Percentiles rank a stretch among this genome's conserved stretches.
phyloP scores from a whole-genome alignment of 352 stramenopile genomes.

The Saprolegnia diclina region DNA sequence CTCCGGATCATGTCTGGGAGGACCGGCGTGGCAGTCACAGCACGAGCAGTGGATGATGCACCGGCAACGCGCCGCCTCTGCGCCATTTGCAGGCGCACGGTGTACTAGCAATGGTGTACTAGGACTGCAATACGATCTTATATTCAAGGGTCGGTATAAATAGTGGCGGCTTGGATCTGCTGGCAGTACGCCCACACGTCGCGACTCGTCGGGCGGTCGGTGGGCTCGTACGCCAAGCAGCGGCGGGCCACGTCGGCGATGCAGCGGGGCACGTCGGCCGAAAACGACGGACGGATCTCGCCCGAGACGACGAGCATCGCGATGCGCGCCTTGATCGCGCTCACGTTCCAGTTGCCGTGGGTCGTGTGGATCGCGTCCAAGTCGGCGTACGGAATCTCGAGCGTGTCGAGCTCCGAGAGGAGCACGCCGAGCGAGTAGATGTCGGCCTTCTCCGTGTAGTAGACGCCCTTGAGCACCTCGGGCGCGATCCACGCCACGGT shows the following conservation, averaged over 20 bases:
- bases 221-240: background rate
- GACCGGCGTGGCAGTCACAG: too few relatives aligned
- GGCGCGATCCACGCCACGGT: conserved; percentile 21
- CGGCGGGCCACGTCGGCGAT: background rate
- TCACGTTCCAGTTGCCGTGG: background rate
- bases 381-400: conserved; percentile 9
- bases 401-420: conserved; percentile 16
- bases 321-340: background rate
- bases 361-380: background rate
- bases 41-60: too few relatives aligned
- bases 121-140: too few relatives aligned
- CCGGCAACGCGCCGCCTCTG: too few relatives aligned
- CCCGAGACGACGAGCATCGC: conserved; percentile 19
- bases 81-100: too few relatives aligned
- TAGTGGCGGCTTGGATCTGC: background rate
- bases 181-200: background rate
- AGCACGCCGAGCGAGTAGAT: conserved; percentile 22
- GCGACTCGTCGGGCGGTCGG: background rate
- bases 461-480: conserved; percentile 22
- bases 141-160: background rate
- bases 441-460: conserved; percentile 25
- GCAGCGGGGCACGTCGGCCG: background rate
- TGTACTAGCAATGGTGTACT: too few relatives aligned
- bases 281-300: conserved; percentile 3
- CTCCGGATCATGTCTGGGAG: too few relatives aligned